Base-by-base conservation (phyloP, 1,139 yeast genomes). In the Geotrichum citri-aurantii region DNA sequence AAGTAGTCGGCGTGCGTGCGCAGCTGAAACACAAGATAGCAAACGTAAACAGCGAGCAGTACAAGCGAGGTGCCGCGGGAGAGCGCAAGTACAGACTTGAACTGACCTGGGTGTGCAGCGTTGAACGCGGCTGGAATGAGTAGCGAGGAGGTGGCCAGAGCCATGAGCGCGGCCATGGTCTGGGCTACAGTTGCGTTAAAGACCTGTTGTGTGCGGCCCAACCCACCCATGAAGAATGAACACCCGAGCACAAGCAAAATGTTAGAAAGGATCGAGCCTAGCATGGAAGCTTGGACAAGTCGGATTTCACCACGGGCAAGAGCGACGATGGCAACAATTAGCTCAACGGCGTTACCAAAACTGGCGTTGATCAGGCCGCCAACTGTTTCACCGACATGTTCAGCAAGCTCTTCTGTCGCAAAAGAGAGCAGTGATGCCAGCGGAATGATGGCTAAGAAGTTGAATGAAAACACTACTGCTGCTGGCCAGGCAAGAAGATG, bases 131-230 rank as follows among this genome's bases (percentile, higher is more conserved):
- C 98, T 3, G 99, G 99, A 61, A 93, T 85, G 68, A 93, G 75
- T 66, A 93, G 79, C 1, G 97, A 91, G 42, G 93, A 86, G 51
- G 95, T 86, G 0, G 97, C 90, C 62, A 93, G 83, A 0, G 96
- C 96, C 85, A 93, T 82, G 65, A 93, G 79, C 2, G 97, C 89
- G 33, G 93, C 84, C 97, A 95, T 93, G 21, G 98, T 91, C 70
- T 93, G 98, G 7, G 99, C 99, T 11, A 92, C 97, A 0, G 98
- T 92, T 73, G 87, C 95, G 77, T 92, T 92, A 75, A 95, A 93
- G 3, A 81, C 81, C 73, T 93, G 99, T 71, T 88, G 95, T 50
- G 85, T 80, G 62, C 95, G 81, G 65, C 88, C 86, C 70, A 85
- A 79, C 17, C 99, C 99, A 59, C 99, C 99, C 54, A 91, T 93